Conservation (phyloP, 768 basidiomycete species). For the Leucosporidium scottii region DNA sequence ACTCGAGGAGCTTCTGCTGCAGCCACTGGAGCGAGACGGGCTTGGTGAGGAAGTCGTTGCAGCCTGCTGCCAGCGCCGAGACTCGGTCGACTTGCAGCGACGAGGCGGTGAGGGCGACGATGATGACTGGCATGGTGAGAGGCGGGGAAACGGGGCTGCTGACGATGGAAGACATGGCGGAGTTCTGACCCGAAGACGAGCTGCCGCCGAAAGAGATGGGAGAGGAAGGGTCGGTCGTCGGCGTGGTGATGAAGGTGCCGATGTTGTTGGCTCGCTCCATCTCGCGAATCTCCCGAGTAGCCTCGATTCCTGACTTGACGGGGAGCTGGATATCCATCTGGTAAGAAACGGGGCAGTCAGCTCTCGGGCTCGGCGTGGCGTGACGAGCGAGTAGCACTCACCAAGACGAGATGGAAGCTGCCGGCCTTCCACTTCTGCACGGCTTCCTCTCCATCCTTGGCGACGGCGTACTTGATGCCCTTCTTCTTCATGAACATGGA, state of each 20-base stretch:
- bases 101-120: constrained; percentile 96
- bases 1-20: constrained; percentile 96
- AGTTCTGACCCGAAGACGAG: constrained; percentile 43
- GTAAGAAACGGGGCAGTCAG: constrained; percentile 13
- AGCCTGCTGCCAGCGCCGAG: constrained; percentile 92
- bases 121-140: constrained; percentile 64
- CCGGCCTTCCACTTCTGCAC: constrained; percentile 92
- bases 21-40: constrained; percentile 92
- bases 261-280: constrained; percentile 64
- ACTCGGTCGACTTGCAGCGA: constrained; percentile 92
- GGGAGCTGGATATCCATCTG: constrained; percentile 99
- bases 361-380: neutral
- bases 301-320: constrained; percentile 95
- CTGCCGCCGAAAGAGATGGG: constrained; percentile 10
- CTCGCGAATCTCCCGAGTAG: constrained; percentile 88
- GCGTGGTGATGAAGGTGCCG: constrained; percentile 63
- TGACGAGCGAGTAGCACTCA: constrained; percentile 45
- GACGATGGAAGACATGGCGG: constrained; percentile 51
- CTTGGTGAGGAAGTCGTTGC: constrained; percentile 97
- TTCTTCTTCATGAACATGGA: constrained; percentile 96
- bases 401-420: constrained; percentile 89
- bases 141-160: constrained; percentile 52
- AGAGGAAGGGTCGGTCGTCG: constrained; percentile 50
- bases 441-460: constrained; percentile 90
- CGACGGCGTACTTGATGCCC: constrained; percentile 88